Evolutionary conservation across 1,284 basidiomycete species (phyloP).

Genomic region (Phaffia rhodozyma): DNA sequence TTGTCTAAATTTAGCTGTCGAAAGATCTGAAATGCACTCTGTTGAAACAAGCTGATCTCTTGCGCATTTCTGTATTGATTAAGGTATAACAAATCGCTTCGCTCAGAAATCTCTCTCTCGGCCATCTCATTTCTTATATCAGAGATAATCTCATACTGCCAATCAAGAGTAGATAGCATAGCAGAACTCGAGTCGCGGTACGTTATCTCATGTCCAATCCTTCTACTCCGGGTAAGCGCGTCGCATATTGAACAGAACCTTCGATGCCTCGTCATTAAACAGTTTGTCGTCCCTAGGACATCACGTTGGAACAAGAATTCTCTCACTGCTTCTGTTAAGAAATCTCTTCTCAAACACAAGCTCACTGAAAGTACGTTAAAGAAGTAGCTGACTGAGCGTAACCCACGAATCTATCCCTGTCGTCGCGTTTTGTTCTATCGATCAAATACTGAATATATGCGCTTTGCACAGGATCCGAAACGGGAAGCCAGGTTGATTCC

Average conservation of each 20-base stretch:
- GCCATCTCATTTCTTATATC: constrained; percentile 83
- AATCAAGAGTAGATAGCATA: constrained; percentile 85
- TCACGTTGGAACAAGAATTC: constrained; percentile 67
- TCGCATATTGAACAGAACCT: not conserved
- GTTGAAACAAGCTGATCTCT: constrained; percentile 13
- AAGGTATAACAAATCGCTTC: constrained; percentile 55
- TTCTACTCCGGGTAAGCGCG: constrained; percentile 19
- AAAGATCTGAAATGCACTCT: not conserved
- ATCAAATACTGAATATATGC: not conserved
- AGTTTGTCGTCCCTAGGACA: constrained; percentile 84
- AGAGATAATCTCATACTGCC: constrained; percentile 86
- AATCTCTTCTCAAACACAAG: constrained; percentile 29
- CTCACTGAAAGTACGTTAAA: constrained; percentile 48
- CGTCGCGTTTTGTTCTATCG: constrained; percentile 30
- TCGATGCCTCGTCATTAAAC: not conserved
- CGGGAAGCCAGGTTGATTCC: constrained; percentile 78
- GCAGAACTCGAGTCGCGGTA: constrained; percentile 80
- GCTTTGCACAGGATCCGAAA: constrained; percentile 58
- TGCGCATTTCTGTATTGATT: constrained; percentile 8
- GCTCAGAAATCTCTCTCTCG: constrained; percentile 63
- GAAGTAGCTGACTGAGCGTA: constrained; percentile 51
- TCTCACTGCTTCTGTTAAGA: constrained; percentile 37
- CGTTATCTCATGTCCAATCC: constrained; percentile 16
- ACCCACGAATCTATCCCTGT: constrained; percentile 18
- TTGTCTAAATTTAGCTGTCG: not conserved